Conservation (phyloP, 805 yeast genomes). For the Saccharomycopsis guyanensis region DNA sequence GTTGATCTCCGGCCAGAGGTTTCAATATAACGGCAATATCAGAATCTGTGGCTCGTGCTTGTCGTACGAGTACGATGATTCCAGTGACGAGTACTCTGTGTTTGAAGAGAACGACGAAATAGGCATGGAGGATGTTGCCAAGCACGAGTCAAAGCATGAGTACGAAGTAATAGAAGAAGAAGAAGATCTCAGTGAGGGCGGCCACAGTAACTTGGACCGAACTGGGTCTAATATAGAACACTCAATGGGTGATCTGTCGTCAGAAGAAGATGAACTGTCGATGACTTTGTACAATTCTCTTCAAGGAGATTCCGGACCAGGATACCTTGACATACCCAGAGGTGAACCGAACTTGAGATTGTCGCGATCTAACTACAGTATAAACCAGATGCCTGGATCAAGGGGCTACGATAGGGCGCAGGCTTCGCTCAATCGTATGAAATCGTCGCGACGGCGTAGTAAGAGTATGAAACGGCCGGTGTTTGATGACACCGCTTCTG, state of each 20-base stretch:
- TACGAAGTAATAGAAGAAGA: not conserved
- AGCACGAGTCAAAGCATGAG: not conserved
- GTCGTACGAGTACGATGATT: slow-evolving; percentile 59
- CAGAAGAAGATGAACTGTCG: slow-evolving; percentile 53
- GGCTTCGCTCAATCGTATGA: slow-evolving; percentile 55
- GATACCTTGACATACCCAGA: slow-evolving; percentile 26
- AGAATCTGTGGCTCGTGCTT: slow-evolving; percentile 73
- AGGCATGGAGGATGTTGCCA: slow-evolving; percentile 16
- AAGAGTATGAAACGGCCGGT: slow-evolving; percentile 3
- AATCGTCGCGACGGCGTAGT: slow-evolving; percentile 38
- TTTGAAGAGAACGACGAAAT: slow-evolving; percentile 20
- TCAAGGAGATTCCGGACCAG: slow-evolving; percentile 29
- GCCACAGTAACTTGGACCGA: slow-evolving; percentile 2
- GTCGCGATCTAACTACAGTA: slow-evolving; percentile 25
- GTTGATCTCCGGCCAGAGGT: slow-evolving; percentile 56
- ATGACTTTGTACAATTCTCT: slow-evolving; percentile 59
- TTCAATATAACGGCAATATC: slow-evolving; percentile 60
- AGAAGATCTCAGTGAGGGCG: slow-evolving; percentile 1
- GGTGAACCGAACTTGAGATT: slow-evolving; percentile 29
- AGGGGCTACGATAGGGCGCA: slow-evolving; percentile 52
- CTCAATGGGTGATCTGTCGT: slow-evolving; percentile 1
- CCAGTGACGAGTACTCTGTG: slow-evolving; percentile 40
- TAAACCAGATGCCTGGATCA: slow-evolving; percentile 23
- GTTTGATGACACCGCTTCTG: not conserved
- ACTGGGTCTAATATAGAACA: not conserved